Evolutionary conservation across 2,329 filamentous ascomycete species (phyloP), one percentile per base, ranked within the genome.

Genomic region (Orbilia brochopaga): DNA sequence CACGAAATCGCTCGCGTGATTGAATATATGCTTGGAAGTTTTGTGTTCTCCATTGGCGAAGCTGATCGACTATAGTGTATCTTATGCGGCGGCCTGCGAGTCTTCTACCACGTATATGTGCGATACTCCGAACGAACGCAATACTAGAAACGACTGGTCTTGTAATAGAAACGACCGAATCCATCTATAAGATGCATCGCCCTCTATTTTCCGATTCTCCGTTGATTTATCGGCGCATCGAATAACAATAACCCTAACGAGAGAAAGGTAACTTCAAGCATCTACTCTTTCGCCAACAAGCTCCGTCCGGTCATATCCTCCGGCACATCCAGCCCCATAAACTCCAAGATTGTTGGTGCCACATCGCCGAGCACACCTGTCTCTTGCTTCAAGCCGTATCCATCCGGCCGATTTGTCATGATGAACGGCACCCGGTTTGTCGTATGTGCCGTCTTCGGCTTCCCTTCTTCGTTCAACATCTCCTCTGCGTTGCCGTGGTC

Each of bases 401-500:
- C 90, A 78, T 90, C 85, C 44, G 94, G 94, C 7, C 92, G 92
- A 80, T 97, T 99, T 79, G 92, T 91, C 92, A 99, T 96, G 81
- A 97, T 87, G 79, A 99, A 93, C 8, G 94, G 94, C 59, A 99
- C 94, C 81, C 94, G 94, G 86, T 99, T 99, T 76, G 90, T 92
- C 51, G 94, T 99, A 84, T 99, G 94, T 57, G 90, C 93, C 7
- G 94, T 99, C 87, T 99, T 99, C 77, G 94, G 94, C 79, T 91
- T 96, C 80, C 92, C 92, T 80, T 97, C 90, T 76, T 90, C 83
- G 79, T 92, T 97, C 81, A 97, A 89, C 94, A 99, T 99, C 84
- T 99, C 94, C 83, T 99, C 94, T 65, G 94, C 94, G 79, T 99
- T 99, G 78, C 92, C 94, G 82, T 99, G 94, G 81, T 99, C 94